Conservation (phyloP, 768 basidiomycete genomes). For the Mycena filopes region DNA sequence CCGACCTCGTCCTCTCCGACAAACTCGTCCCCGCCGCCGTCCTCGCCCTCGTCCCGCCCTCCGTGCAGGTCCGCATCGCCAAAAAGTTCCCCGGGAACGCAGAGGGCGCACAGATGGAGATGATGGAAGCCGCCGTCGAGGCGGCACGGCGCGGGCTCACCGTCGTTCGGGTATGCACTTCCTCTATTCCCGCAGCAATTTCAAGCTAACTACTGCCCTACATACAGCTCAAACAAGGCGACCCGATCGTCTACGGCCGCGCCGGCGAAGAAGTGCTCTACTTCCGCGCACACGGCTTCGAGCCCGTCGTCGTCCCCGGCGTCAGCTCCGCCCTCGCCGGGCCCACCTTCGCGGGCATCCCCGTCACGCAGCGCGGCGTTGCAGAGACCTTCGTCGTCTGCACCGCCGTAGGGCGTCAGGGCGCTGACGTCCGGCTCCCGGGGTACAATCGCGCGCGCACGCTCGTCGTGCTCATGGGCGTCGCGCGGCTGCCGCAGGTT, state of each 20-base stretch:
- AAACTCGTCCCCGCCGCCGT: constrained; percentile 95
- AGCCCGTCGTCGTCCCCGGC: constrained; percentile 88
- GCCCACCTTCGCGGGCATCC: constrained; percentile 90
- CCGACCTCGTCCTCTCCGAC: constrained; percentile 92
- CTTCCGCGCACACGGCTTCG: constrained; percentile 88
- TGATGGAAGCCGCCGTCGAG: constrained; percentile 92
- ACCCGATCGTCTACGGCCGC: constrained; percentile 94
- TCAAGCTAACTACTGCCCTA: constrained; percentile 4
- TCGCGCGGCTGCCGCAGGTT: constrained; percentile 83
- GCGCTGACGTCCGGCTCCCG: constrained; percentile 85
- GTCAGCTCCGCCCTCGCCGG: constrained; percentile 91
- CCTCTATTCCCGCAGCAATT: not conserved
- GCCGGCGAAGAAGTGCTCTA: constrained; percentile 95
- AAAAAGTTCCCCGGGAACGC: constrained; percentile 98
- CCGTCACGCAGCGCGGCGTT: constrained; percentile 95
- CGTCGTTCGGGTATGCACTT: constrained; percentile 80
- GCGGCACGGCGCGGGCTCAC: constrained; percentile 83
- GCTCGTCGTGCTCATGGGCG: constrained; percentile 92
- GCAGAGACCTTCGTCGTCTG: constrained; percentile 91
- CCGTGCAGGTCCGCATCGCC: constrained; percentile 85
- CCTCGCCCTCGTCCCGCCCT: constrained; percentile 81
- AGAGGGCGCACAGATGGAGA: constrained; percentile 92
- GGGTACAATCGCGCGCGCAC: constrained; percentile 87
- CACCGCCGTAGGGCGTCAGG: constrained; percentile 92
- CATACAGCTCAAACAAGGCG: constrained; percentile 92